Evolutionary conservation across 2,329 filamentous ascomycete genomes (phyloP).

Genomic region (Aspergillus sp.): DNA sequence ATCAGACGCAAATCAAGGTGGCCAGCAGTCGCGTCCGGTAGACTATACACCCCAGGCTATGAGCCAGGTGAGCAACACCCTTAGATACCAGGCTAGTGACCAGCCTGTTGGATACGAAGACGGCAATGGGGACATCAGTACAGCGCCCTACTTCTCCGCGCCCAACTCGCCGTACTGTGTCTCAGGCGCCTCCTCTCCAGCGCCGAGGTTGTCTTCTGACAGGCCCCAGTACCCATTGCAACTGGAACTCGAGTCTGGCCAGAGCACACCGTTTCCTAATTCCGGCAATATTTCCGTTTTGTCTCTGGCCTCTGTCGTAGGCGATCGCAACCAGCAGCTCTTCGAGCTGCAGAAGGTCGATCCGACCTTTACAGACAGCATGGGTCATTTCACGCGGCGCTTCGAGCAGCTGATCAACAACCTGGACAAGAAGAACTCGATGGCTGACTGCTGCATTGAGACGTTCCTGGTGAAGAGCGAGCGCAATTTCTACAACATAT

Average conservation of each 20-base stretch:
- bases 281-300: slow-evolving; percentile 49
- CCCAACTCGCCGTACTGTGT: too few relatives aligned
- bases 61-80: too few relatives aligned
- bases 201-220: too few relatives aligned
- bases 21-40: too few relatives aligned
- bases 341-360: slow-evolving; percentile 67
- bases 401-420: slow-evolving; percentile 48
- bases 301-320: slow-evolving; percentile 58
- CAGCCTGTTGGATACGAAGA: too few relatives aligned
- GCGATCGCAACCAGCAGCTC: slow-evolving; percentile 54
- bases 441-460: slow-evolving; percentile 63
- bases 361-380: slow-evolving; percentile 66
- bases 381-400: slow-evolving; percentile 61
- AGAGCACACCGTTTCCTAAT: not conserved
- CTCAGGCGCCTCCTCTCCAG: too few relatives aligned
- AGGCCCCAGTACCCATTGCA: slow-evolving; percentile 31
- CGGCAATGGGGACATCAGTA: too few relatives aligned
- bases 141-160: too few relatives aligned
- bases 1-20: too few relatives aligned
- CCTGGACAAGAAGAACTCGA: slow-evolving; percentile 51
- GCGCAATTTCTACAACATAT: too few relatives aligned
- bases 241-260: slow-evolving; percentile 23
- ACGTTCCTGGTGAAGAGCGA: slow-evolving; percentile 60
- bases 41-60: too few relatives aligned
- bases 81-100: too few relatives aligned